Base-by-base conservation (phyloP, 2,329 filamentous ascomycete genomes). In the Coniochaeta prunicola region DNA sequence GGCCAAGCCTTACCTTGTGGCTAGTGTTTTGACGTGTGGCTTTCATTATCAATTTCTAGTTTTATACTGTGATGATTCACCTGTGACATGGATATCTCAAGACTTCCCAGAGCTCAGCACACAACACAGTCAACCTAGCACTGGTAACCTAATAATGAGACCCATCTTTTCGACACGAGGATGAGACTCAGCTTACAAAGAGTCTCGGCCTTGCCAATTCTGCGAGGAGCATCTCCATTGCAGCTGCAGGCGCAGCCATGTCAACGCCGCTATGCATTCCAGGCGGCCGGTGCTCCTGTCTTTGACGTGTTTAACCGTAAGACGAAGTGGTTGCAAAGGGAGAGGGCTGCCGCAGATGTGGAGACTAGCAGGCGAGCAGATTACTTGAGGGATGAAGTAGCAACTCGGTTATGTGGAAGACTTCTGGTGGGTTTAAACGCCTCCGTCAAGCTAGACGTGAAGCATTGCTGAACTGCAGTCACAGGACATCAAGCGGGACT, bases 371-470 rank as follows among this genome's bases (percentile, higher is more conserved):
- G 93, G 17, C 83, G 90, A 67, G 88, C 91, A 26, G 94, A 97
- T 75, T 97, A 97, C 70, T 78, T 99, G 59, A 92, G 92, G 71
- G 92, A 97, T 70, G 93, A 97, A 72, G 89, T 97, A 4, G 94
- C 94, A 56, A 79, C 81, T 53, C 84, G 94, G 56, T 77, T 99
- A 28, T 91, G 90, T 67, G 93, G 97, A 67, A 83, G 94, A 53
- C 79, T 99, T 56, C 79, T 97, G 65, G 89, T 92, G 76, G 40
- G 72, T 36, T 21, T 13, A 12, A 36, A 5, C 17, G 31, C 24
- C 33, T 36, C 15, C n/a, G 7, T 13, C 9, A 30, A 17, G 26
- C 10, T 45, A 34, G 26, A 31, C 19, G 13, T 7, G 1, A 54
- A 38, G 40, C 26, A 9, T 34, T 38, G 34, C 38, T 45, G 38